Conservation (phyloP, 2,329 filamentous ascomycete species). For the Diaporthe vexans region DNA sequence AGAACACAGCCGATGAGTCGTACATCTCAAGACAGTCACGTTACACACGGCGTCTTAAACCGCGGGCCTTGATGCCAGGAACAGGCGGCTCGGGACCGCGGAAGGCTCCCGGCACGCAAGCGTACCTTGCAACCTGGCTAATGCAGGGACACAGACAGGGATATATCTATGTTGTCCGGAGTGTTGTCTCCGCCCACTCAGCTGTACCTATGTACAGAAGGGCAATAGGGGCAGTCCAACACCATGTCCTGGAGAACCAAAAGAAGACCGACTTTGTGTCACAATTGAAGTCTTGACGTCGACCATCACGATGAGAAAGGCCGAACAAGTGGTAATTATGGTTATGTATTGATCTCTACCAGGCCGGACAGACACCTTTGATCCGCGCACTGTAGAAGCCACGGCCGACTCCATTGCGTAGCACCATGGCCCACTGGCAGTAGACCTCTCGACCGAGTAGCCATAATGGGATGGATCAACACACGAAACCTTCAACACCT, state of each 20-base stretch:
- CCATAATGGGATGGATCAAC: too few relatives aligned
- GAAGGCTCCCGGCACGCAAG: not conserved
- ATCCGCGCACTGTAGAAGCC: too few relatives aligned
- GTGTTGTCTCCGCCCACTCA: not conserved
- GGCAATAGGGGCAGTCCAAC: too few relatives aligned
- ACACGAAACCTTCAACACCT: not conserved
- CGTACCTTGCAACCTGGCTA: too few relatives aligned
- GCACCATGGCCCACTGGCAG: too few relatives aligned
- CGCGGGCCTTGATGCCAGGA: too few relatives aligned
- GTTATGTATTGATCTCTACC: not conserved
- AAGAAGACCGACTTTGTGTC: too few relatives aligned
- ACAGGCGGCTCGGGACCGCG: not conserved
- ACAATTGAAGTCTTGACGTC: not conserved
- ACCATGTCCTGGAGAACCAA: not conserved
- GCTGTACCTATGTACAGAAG: too few relatives aligned
- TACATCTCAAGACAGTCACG: not conserved
- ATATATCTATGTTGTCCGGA: not conserved
- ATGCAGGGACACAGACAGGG: conserved; percentile 4
- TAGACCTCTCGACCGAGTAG: too few relatives aligned
- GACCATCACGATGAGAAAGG: not conserved
- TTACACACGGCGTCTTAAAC: not conserved
- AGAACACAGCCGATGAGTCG: not conserved
- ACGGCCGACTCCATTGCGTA: too few relatives aligned
- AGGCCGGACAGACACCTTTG: too few relatives aligned
- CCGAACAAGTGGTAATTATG: not conserved